Percentiles rank a stretch among this genome's conserved stretches.
Conservation (phyloP, 2,329 filamentous ascomycete species). For the Calycina marina region DNA sequence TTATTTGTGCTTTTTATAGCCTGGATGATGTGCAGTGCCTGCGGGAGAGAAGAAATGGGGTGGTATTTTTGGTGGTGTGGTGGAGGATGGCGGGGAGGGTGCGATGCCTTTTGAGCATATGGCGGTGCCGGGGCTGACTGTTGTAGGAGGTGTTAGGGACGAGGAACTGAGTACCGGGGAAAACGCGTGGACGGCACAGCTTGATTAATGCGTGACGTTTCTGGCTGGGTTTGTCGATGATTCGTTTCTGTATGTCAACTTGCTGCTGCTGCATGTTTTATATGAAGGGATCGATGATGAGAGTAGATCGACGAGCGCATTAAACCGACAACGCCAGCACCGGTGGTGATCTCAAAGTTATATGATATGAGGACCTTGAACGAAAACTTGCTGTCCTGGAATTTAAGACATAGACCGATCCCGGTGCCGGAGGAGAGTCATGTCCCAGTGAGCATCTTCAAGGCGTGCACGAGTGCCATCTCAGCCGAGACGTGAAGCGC, state of each 20-base stretch:
- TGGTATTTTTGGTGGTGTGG: constrained; percentile 19
- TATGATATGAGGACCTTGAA: constrained; percentile 23
- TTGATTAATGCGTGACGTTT: constrained; percentile 17
- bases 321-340: background rate
- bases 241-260: constrained; percentile 26
- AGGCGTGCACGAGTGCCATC: constrained; percentile 11
- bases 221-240: constrained; percentile 23
- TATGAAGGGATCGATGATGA: too few species aligned
- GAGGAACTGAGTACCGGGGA: constrained; percentile 3
- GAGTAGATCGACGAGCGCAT: constrained; percentile 18
- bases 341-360: constrained; percentile 7
- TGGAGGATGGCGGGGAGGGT: constrained; percentile 17
- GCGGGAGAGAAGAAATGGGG: constrained; percentile 16
- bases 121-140: constrained; percentile 18
- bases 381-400: constrained; percentile 27
- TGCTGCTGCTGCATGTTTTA: background rate
- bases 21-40: constrained; percentile 20
- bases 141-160: constrained; percentile 13
- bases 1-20: constrained; percentile 23
- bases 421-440: constrained; percentile 14
- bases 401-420: constrained; percentile 24
- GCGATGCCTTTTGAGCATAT: constrained; percentile 23
- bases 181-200: constrained; percentile 14
- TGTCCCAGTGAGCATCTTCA: constrained; percentile 13
- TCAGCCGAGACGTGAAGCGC: constrained; percentile 8